Percentiles rank a stretch among this genome's conserved stretches.
phyloP scores from a whole-genome alignment of 2,329 filamentous ascomycete genomes.

The Venturiaceae sp. region DNA sequence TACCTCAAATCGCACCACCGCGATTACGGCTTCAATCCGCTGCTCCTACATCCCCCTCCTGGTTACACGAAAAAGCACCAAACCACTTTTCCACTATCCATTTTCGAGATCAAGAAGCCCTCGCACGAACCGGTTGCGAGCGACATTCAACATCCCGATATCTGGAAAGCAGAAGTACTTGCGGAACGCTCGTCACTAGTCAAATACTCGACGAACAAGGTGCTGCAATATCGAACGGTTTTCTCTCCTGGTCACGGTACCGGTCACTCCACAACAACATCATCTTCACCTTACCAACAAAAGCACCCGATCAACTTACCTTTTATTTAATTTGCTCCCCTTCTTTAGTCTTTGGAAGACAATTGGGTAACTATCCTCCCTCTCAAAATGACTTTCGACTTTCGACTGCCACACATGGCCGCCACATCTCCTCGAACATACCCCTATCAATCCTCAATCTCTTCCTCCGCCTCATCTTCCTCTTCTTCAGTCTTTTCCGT shows the following conservation, averaged over 20 bases:
- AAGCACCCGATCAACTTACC: not conserved
- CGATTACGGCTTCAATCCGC: constrained; percentile 5
- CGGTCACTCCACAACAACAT: constrained; percentile 2
- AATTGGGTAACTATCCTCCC: constrained; percentile 5
- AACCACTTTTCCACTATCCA: not conserved
- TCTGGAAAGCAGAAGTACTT: constrained; percentile 4
- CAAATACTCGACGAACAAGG: constrained; percentile 5
- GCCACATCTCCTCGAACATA: constrained; percentile 27
- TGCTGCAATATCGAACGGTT: constrained; percentile 7
- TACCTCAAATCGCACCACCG: not conserved
- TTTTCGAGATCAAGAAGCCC: not conserved
- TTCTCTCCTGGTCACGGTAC: constrained; percentile 5
- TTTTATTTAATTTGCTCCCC: constrained; percentile 7
- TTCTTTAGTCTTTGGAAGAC: constrained; percentile 9
- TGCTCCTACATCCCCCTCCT: not conserved
- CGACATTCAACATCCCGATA: not conserved
- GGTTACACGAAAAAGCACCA: not conserved
- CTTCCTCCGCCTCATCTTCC: constrained; percentile 67
- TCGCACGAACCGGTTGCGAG: not conserved
- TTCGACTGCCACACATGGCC: constrained; percentile 22
- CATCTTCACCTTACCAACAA: not conserved
- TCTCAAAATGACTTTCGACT: constrained; percentile 28
- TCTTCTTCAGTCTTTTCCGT: constrained; percentile 71
- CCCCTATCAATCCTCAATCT: constrained; percentile 61
- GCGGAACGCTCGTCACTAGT: constrained; percentile 5